These are phyloP conservation scores for Tetraselmis chui DNA, from an alignment of 139 green algal species.

Conservation along the genomic window DNA sequence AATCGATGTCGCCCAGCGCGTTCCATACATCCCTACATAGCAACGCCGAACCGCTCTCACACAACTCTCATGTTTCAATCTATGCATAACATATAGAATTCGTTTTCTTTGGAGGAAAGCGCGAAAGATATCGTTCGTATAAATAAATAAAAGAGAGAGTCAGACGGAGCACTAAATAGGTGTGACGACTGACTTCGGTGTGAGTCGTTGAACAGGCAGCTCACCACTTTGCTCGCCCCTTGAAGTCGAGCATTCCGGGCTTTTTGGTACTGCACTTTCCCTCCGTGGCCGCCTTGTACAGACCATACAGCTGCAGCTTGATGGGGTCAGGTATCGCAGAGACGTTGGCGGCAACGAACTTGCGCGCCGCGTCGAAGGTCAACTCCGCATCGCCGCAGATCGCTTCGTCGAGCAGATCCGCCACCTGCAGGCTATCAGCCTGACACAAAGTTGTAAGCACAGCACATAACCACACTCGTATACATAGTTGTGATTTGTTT, in stretches of 20 bases:
- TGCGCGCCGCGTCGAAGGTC: slow-evolving; percentile 29
- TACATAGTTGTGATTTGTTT: too few relatives aligned
- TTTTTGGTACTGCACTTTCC: slow-evolving; percentile 30
- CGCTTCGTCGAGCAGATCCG: background rate
- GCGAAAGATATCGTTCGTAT: too few relatives aligned
- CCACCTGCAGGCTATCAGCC: background rate
- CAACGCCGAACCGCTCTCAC: too few relatives aligned
- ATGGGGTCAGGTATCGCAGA: slow-evolving; percentile 8
- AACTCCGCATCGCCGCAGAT: background rate
- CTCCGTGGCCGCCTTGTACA: slow-evolving; percentile 46
- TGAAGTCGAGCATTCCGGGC: slow-evolving; percentile 35
- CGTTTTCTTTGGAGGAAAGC: too few relatives aligned
- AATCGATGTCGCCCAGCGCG: background rate
- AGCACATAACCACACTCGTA: too few relatives aligned
- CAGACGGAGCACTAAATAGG: too few relatives aligned
- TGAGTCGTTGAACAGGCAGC: too few relatives aligned
- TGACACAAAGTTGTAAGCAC: too few relatives aligned
- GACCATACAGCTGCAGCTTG: slow-evolving; percentile 37
- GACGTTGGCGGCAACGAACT: slow-evolving; percentile 11
- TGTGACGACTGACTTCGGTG: too few relatives aligned
- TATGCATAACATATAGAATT: too few relatives aligned
- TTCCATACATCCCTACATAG: background rate
- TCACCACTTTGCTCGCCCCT: slow-evolving; percentile 35
- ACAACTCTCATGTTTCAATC: too few relatives aligned
- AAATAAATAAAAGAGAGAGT: too few relatives aligned